These are phyloP conservation scores for Scheffersomyces quercinus DNA, from an alignment of 1,139 yeast genomes.

Conservation along the genomic window DNA sequence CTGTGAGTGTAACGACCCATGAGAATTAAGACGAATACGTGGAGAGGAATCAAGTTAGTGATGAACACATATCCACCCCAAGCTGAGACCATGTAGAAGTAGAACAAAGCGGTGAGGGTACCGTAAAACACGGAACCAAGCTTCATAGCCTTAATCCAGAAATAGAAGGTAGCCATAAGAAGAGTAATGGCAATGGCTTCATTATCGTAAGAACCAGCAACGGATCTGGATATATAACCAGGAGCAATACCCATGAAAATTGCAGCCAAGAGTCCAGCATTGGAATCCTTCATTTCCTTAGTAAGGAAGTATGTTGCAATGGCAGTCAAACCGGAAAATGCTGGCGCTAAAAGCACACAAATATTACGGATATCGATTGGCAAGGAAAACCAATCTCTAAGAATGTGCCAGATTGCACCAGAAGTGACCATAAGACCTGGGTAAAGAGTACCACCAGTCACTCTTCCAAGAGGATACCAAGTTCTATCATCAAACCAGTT, in stretches of 20 bases:
- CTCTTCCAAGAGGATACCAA: conserved; percentile 99
- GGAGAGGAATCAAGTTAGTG: conserved; percentile 95
- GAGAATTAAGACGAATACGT: conserved; percentile 81
- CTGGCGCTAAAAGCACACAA: conserved; percentile 96
- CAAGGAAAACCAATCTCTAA: conserved; percentile 63
- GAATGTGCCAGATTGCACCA: conserved; percentile 78
- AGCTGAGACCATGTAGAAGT: conserved; percentile 99
- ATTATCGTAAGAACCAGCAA: conserved; percentile 98
- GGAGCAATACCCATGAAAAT: conserved; percentile 97
- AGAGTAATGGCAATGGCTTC: conserved; percentile 98
- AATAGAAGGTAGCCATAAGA: conserved; percentile 91
- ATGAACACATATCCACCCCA: conserved; percentile 99
- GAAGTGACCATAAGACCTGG: conserved; percentile 99
- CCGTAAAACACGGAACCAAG: conserved; percentile 88
- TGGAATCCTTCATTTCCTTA: conserved; percentile 82
- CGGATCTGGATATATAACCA: conserved; percentile 96
- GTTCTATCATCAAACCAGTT: conserved; percentile 99
- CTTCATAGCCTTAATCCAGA: conserved; percentile 94
- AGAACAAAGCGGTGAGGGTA: conserved; percentile 79
- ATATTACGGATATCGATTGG: conserved; percentile 95
- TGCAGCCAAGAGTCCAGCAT: conserved; percentile 91
- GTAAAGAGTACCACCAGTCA: conserved; percentile 97
- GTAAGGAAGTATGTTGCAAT: conserved; percentile 89
- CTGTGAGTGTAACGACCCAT: conserved; percentile 93
- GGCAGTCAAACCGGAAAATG: conserved; percentile 92